Evolutionary conservation across 805 yeast genomes (phyloP).

Genomic region (Lipomyces chichibuensis): DNA sequence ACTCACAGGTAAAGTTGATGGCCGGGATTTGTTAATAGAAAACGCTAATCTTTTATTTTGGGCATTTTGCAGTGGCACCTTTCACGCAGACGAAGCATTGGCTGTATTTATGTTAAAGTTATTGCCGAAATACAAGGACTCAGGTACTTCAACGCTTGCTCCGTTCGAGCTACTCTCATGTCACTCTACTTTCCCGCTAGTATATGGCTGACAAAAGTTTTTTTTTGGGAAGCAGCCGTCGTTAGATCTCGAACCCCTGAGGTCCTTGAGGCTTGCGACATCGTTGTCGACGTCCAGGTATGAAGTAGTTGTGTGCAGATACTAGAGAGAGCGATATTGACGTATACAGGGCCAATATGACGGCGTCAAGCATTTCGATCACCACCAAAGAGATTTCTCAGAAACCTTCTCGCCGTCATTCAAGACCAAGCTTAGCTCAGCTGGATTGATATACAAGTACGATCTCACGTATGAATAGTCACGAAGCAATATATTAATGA

Average conservation of each 20-base stretch:
- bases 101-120: constrained; percentile 84
- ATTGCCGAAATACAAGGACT: constrained; percentile 67
- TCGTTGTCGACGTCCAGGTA: constrained; percentile 86
- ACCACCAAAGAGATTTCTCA: constrained; percentile 90
- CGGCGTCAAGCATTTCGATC: constrained; percentile 84
- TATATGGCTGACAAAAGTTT: not conserved
- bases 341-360: constrained; percentile 71
- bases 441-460: constrained; percentile 83
- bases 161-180: too few species aligned
- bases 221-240: constrained; percentile 46
- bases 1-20: constrained; percentile 29
- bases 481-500: constrained; percentile 22
- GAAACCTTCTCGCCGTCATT: constrained; percentile 67
- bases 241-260: constrained; percentile 82
- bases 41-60: not conserved
- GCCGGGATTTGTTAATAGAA: not conserved
- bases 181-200: not conserved
- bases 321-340: not conserved
- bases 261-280: constrained; percentile 83
- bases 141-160: constrained; percentile 42
- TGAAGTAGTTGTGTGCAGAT: too few species aligned
- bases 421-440: constrained; percentile 84
- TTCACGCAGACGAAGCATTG: constrained; percentile 95
- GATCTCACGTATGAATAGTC: not conserved
- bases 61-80: constrained; percentile 64